Evolutionary conservation across 441 rosid genomes (phyloP).

Genomic region (Adansonia rubrostipa): DNA sequence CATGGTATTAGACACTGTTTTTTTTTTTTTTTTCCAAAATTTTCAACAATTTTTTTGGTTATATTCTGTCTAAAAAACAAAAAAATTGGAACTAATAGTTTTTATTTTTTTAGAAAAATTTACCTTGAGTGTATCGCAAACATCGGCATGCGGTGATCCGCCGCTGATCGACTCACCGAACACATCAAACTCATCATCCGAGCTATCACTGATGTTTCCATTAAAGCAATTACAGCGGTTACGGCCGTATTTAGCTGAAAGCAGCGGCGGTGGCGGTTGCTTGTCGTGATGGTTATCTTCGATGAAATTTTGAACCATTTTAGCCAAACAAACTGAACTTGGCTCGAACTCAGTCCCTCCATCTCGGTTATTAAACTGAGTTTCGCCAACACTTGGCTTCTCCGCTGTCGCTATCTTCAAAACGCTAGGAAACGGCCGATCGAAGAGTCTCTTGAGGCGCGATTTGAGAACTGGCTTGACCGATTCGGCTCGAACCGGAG

Average conservation of each 20-base stretch:
- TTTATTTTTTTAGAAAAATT: neutral
- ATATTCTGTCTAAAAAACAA: neutral
- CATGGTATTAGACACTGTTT: constrained; percentile 75
- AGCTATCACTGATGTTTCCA: constrained; percentile 69
- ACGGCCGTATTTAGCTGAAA: constrained; percentile 58
- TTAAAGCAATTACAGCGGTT: constrained; percentile 93
- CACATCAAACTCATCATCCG: constrained; percentile 76
- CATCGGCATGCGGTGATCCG: constrained; percentile 55
- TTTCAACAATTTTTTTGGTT: neutral
- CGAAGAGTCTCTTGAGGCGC: constrained; percentile 81
- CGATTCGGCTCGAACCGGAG: constrained; percentile 47
- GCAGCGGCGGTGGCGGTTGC: constrained; percentile 47
- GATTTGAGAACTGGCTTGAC: constrained; percentile 77
- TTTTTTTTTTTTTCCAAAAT: neutral
- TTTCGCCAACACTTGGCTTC: constrained; percentile 48
- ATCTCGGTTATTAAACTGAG: constrained; percentile 42
- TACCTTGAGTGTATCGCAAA: constrained; percentile 78
- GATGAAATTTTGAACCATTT: constrained; percentile 86
- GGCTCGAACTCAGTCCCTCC: constrained; percentile 75
- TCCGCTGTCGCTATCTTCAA: constrained; percentile 57
- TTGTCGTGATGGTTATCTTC: constrained; percentile 77
- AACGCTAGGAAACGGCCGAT: constrained; percentile 76
- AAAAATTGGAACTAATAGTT: neutral
- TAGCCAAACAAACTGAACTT: constrained; percentile 76
- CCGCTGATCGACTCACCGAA: constrained; percentile 49